Percentiles rank a stretch among this genome's conserved stretches.
These are phyloP conservation scores for Fagus sylvatica DNA, from an alignment of 306 rosid species.

Conservation along the genomic window DNA sequence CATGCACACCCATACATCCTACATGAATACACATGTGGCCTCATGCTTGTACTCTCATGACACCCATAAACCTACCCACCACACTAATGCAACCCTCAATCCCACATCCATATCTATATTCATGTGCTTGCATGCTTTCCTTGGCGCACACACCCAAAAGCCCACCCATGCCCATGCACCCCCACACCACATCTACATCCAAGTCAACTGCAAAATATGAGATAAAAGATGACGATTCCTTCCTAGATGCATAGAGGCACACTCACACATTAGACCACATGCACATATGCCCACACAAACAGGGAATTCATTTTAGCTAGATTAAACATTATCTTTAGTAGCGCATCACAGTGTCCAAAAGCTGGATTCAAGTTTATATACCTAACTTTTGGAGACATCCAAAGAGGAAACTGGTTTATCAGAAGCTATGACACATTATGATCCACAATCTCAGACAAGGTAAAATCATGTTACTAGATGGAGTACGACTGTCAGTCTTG, in stretches of 20 bases:
- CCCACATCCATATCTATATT: neutral
- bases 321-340: neutral
- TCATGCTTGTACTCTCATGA: neutral
- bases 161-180: neutral
- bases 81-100: neutral
- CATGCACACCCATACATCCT: neutral
- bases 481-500: neutral
- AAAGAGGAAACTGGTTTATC: slow-evolving; percentile 1
- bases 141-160: neutral
- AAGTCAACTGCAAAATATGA: neutral
- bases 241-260: neutral
- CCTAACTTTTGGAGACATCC: neutral
- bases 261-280: neutral
- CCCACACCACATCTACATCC: neutral
- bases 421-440: neutral
- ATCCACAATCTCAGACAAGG: neutral
- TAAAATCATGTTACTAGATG: neutral
- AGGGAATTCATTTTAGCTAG: neutral
- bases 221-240: neutral
- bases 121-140: neutral
- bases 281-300: neutral
- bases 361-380: neutral
- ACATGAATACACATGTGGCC: neutral
- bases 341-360: neutral
- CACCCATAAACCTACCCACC: neutral